Evolutionary conservation across 768 basidiomycete genomes (phyloP), one percentile per base, ranked within the genome.

Genomic region (Boletus reticulatus): DNA sequence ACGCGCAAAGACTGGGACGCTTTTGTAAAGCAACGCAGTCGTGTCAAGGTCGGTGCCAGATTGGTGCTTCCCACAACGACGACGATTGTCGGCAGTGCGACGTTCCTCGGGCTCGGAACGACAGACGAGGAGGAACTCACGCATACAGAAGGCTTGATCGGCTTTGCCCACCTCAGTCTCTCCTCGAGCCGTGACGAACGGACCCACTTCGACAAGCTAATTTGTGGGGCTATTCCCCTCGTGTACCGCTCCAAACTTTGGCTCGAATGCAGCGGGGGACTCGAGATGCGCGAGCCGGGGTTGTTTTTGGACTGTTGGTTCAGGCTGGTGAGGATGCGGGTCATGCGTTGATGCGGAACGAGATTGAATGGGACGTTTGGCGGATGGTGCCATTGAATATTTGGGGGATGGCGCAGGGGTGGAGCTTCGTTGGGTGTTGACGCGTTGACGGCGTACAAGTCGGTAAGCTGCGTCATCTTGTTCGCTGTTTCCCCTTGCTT

Each of bases 311-410:
- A 41, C 71, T 98, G 54, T 75, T 97, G n/a, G 80, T 76, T 7
- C 77, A 80, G 58, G 72, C 67, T 10, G 72, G 78, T 27, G 77
- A 68, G 3, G 69, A 74, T 13, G 81, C 70, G 37, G 78, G 71
- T 1, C 69, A 74, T 27, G 82, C 74, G 39, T 70, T 78, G 31
- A 85, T 87, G 14, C 71, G 75, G 50, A 77, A 73, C 41, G 97
- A 99, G 73, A 98, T 99, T 55, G 97, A 98, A 76, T 98, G 98
- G 74, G 96, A 98, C 65, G 89, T 94, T 0, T 87, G 89, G 58
- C 73, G 89, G 78, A 91, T 94, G 63, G 88, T 96, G 89, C 94
- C 95, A 0, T 73, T 93, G 43, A 97, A 97, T 65, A 82, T 98
- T 31, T 98, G 0, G 94, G 96, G 0, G 94, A 97, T 71, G 97